Evolutionary conservation across 1,284 basidiomycete species (phyloP).

Genomic region (Limonomyces culmigenus): DNA sequence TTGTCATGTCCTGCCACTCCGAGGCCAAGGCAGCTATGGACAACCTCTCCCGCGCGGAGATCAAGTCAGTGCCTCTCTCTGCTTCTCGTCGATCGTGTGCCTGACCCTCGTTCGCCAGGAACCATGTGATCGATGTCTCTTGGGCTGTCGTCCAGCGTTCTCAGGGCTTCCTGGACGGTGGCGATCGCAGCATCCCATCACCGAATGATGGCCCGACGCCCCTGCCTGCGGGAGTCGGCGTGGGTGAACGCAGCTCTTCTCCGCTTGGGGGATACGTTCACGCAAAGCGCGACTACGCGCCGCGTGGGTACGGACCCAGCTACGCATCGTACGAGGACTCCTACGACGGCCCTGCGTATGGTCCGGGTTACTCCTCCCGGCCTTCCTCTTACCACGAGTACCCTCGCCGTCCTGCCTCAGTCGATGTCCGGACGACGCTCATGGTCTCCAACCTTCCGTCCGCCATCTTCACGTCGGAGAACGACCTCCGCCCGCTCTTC

Average conservation of each 20-base stretch:
- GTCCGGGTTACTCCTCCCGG: no score
- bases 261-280: no score
- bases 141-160: slow-evolving; percentile 74
- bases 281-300: no score
- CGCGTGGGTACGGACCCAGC: no score
- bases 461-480: slow-evolving; percentile 43
- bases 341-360: no score
- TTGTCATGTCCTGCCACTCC: slow-evolving; percentile 56
- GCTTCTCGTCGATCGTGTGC: neutral
- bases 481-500: slow-evolving; percentile 55
- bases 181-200: slow-evolving; percentile 43
- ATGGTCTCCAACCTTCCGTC: slow-evolving; percentile 50
- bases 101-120: slow-evolving; percentile 19
- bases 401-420: no score
- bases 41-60: slow-evolving; percentile 42
- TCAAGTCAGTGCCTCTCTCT: slow-evolving; percentile 29
- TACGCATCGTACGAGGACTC: no score
- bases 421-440: no score
- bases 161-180: slow-evolving; percentile 70
- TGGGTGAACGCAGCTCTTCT: no score
- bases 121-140: slow-evolving; percentile 55
- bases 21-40: slow-evolving; percentile 54
- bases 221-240: no score
- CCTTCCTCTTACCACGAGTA: no score
- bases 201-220: neutral